phyloP scores from a whole-genome alignment of 768 basidiomycete genomes.

The Hericium erinaceus region DNA sequence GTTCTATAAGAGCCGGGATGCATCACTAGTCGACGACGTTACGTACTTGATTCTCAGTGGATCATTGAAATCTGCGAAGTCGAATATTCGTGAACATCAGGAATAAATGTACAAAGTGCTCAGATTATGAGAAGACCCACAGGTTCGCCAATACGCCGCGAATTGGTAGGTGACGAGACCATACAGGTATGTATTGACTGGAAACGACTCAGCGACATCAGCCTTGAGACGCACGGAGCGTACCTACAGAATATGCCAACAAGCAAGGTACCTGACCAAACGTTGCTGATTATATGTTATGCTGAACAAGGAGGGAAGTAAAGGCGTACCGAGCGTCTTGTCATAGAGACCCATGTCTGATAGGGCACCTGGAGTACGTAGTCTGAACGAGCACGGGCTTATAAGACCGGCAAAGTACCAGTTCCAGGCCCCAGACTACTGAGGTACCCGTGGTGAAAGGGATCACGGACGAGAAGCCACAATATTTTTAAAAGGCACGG shows the following conservation, averaged over 20 bases:
- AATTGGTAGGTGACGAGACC: slow-evolving; percentile 36
- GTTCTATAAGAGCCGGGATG: too few relatives aligned
- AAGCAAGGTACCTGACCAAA: not conserved
- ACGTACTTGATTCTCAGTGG: not conserved
- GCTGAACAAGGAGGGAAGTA: not conserved
- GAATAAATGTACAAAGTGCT: too few relatives aligned
- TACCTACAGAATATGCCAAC: not conserved
- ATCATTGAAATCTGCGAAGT: not conserved
- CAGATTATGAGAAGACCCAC: slow-evolving; percentile 3
- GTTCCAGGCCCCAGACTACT: too few relatives aligned
- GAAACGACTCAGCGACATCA: not conserved
- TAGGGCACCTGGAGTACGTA: not conserved
- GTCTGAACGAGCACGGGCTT: too few relatives aligned
- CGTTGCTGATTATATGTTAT: not conserved
- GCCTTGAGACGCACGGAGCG: not conserved
- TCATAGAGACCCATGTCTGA: not conserved
- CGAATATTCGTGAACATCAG: not conserved
- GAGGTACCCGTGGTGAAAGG: too few relatives aligned
- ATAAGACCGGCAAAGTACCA: too few relatives aligned
- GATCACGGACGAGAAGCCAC: too few relatives aligned
- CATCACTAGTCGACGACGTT: too few relatives aligned
- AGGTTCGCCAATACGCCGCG: slow-evolving; percentile 24
- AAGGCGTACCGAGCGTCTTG: not conserved
- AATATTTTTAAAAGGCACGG: too few relatives aligned
- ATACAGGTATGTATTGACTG: slow-evolving; percentile 23